Base-by-base conservation (phyloP, 495 filamentous ascomycete species). In the Penicillium dipodomyicola region DNA sequence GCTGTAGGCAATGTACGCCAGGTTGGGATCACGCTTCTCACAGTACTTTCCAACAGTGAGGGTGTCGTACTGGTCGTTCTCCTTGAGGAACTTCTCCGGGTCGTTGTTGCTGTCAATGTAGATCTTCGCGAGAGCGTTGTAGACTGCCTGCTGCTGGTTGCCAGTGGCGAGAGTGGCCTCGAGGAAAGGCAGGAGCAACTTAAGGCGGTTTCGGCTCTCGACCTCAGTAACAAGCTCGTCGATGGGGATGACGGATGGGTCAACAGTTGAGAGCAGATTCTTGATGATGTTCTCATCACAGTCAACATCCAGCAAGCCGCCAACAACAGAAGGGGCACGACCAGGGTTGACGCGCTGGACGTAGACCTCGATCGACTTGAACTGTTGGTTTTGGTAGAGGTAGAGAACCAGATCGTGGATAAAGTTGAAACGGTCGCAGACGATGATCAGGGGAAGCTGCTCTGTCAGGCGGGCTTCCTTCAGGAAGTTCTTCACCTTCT, bases 71-170 rank as follows among this genome's bases (percentile, higher is more conserved):
- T 94, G 84, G 62, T 97, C 90, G 70, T 97, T 99, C 75, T 97
- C 94, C 79, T 91, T 96, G 45, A 99, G 79, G 81, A 99, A 99
- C 68, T 90, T 93, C 82, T 99, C 95, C 0, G 95, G 95, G 69
- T 96, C 91, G 76, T 96, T 97, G 80, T 99, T 99, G 71, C 88
- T 93, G 72, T 97, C 95, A 61, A 99, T 99, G 77, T 99, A 99
- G 59, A 99, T 97, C 87, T 99, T 99, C 8, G 95, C 95, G 35
- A 99, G 83, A 14, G 95, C 95, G 62, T 99, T 97, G 81, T 92
- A 99, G 45, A 99, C 91, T 27, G 94, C 95, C 75, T 95, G 91
- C 73, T 99, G 94, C 71, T 97, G 91, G 74, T 97, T 97, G 37
- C 95, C 95, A 54, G 83, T 84, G 35, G 89, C 89, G 39, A 97